Evolutionary conservation across 73 alveolate genomes (phyloP).

Genomic region (Stentor roeselii): DNA sequence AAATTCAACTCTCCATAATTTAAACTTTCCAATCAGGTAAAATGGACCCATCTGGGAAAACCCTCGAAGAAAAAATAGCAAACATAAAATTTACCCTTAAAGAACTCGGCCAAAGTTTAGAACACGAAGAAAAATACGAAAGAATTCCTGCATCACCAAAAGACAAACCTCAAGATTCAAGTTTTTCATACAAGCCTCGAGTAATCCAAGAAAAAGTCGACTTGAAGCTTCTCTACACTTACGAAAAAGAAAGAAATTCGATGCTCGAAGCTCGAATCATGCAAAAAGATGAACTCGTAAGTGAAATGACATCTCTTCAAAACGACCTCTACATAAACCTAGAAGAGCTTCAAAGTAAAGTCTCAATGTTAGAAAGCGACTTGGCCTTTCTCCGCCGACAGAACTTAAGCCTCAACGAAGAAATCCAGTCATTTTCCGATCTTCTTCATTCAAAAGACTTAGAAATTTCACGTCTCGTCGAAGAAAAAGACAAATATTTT

Average conservation of each 20-base stretch:
- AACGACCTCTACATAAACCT: background rate
- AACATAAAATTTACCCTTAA: background rate
- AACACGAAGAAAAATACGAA: background rate
- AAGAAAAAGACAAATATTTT: background rate
- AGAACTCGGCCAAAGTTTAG: background rate
- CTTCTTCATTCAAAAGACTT: background rate
- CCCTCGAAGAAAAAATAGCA: background rate
- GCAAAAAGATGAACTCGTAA: background rate
- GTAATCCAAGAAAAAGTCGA: background rate
- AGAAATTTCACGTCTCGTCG: background rate
- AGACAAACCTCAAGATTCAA: background rate
- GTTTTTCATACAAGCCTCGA: background rate
- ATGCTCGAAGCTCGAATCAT: background rate
- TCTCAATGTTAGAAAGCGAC: background rate
- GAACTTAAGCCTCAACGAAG: background rate
- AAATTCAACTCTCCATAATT: too few relatives aligned
- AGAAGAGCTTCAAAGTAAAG: background rate
- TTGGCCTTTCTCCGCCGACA: background rate
- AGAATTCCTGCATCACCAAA: background rate
- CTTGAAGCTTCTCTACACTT: background rate
- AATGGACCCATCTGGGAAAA: too few relatives aligned
- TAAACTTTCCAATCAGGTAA: too few relatives aligned
- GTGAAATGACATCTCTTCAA: background rate
- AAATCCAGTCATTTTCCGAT: background rate
- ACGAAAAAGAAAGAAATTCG: background rate